phyloP scores from a whole-genome alignment of 768 basidiomycete genomes.

The Lentinula sp. region DNA sequence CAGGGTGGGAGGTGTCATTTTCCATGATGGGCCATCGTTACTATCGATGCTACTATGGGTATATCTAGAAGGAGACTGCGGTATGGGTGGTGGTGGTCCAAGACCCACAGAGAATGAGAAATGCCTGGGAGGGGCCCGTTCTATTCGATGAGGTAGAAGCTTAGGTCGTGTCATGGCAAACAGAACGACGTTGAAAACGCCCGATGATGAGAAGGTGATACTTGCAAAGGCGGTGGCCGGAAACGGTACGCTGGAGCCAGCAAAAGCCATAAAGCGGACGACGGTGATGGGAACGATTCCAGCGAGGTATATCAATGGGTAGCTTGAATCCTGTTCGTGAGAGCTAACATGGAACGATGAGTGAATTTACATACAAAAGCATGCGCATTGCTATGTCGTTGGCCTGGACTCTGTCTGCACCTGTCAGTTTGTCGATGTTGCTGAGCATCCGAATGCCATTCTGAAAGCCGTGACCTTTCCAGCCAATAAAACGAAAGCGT shows the following conservation, averaged over 20 bases:
- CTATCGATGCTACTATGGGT: background rate
- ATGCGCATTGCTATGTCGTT: conserved; percentile 25
- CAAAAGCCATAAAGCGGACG: conserved; percentile 29
- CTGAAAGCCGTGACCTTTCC: background rate
- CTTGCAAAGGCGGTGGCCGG: conserved; percentile 29
- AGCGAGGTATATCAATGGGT: conserved; percentile 32
- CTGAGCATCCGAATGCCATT: background rate
- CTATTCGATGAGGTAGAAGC: conserved; percentile 21
- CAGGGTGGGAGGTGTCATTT: background rate
- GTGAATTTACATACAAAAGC: conserved; percentile 28
- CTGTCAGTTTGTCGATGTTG: background rate
- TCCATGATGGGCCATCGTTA: background rate
- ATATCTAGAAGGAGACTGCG: background rate
- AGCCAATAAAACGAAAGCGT: conserved; percentile 15
- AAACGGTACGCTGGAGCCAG: conserved; percentile 24
- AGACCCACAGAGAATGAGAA: background rate
- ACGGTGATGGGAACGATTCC: conserved; percentile 34
- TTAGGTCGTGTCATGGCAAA: conserved; percentile 32
- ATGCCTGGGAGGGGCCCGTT: background rate
- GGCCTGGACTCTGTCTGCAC: background rate
- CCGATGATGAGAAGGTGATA: conserved; percentile 31
- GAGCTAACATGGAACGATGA: background rate
- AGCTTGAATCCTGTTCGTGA: conserved; percentile 16
- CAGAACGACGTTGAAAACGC: conserved; percentile 33
- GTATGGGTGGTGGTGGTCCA: background rate